phyloP scores from a whole-genome alignment of 176 grass and related monocot species.

The Juncus inflexus region DNA sequence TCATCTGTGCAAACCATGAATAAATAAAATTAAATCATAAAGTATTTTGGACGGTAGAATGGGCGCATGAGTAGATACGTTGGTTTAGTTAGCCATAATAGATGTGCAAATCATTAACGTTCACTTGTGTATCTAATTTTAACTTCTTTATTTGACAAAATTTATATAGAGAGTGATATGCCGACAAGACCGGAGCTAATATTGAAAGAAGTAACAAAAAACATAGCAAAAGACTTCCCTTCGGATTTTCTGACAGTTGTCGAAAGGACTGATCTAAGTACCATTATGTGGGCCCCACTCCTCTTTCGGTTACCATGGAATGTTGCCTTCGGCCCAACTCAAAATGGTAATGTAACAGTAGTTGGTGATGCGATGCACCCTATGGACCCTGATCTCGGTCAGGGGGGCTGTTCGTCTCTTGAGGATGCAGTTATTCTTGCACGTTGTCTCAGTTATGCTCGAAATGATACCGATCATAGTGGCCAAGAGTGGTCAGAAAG shows the following conservation, averaged over 20 bases:
- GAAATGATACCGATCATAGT: too few species aligned
- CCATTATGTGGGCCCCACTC: constrained; percentile 43
- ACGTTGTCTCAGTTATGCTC: background rate
- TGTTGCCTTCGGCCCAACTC: constrained; percentile 9
- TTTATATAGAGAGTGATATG: constrained; percentile 31
- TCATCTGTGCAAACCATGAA: background rate
- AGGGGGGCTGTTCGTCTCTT: constrained; percentile 42
- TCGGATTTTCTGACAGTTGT: constrained; percentile 37
- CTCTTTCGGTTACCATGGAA: constrained; percentile 29
- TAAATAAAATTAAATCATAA: too few species aligned
- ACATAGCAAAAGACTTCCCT: constrained; percentile 26
- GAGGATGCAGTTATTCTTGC: constrained; percentile 44
- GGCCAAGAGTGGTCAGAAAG: background rate
- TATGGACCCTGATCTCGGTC: constrained; percentile 42
- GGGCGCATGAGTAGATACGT: too few species aligned
- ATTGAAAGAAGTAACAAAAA: constrained; percentile 33
- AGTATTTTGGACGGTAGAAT: too few species aligned
- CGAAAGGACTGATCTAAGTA: constrained; percentile 9
- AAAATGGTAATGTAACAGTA: constrained; percentile 24
- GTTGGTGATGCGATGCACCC: constrained; percentile 49
- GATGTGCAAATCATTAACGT: too few species aligned
- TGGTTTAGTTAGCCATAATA: too few species aligned
- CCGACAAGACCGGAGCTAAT: constrained; percentile 15
- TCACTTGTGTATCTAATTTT: too few species aligned
- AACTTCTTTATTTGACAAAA: too few species aligned